Conservation (phyloP, 768 basidiomycete genomes). For the Hericium rajendrae region DNA sequence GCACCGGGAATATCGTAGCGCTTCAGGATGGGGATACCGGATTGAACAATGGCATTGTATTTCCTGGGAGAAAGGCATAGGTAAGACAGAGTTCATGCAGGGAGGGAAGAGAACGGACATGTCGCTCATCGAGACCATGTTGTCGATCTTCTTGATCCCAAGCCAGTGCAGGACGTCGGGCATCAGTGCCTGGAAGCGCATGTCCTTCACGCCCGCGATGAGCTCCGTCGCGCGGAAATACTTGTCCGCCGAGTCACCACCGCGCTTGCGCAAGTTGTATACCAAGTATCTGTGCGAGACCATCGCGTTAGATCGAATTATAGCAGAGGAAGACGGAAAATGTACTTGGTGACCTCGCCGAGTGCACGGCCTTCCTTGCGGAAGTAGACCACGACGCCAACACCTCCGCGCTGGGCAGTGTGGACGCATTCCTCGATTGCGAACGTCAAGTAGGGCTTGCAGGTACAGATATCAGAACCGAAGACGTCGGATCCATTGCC, state of each 20-base stretch:
- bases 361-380: conserved; percentile 88
- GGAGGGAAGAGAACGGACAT: conserved; percentile 36
- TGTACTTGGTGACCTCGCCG: conserved; percentile 86
- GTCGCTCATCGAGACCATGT: conserved; percentile 86
- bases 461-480: conserved; percentile 87
- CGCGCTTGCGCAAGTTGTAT: conserved; percentile 93
- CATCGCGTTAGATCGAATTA: background rate
- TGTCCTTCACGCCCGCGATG: conserved; percentile 91
- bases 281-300: conserved; percentile 63
- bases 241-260: conserved; percentile 84
- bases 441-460: conserved; percentile 87
- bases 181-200: conserved; percentile 94
- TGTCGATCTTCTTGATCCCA: conserved; percentile 82
- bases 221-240: conserved; percentile 93
- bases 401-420: conserved; percentile 74
- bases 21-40: conserved; percentile 72
- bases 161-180: conserved; percentile 95
- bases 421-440: conserved; percentile 92
- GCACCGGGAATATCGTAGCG: conserved; percentile 82
- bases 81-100: background rate
- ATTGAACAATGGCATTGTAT: conserved; percentile 88
- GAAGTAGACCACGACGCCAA: conserved; percentile 92
- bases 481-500: conserved; percentile 95
- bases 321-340: background rate
- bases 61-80: conserved; percentile 42